These are phyloP conservation scores for Erucastrum elatum DNA, from an alignment of 345 rosid genomes.

Conservation along the genomic window DNA sequence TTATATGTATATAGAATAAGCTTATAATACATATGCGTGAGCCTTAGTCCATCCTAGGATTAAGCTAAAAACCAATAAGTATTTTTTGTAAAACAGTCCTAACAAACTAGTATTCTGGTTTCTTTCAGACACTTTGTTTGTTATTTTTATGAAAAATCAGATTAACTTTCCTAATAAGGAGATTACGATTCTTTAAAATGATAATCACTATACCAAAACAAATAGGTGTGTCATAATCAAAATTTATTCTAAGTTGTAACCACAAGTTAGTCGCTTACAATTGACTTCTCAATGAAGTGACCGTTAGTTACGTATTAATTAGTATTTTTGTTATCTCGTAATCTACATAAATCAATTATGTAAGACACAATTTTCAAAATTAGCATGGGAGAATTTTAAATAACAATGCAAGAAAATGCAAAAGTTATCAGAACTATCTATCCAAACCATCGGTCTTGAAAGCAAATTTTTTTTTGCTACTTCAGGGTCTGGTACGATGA, in stretches of 20 bases:
- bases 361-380: not conserved
- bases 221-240: slow-evolving; percentile 21
- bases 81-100: not conserved
- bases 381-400: not conserved
- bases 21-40: not conserved
- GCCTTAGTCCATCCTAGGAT: not conserved
- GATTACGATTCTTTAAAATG: not conserved
- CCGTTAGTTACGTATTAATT: slow-evolving; percentile 4
- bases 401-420: not conserved
- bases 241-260: slow-evolving; percentile 29
- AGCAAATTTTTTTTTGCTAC: slow-evolving; percentile 15
- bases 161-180: not conserved
- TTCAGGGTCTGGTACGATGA: slow-evolving; percentile 32
- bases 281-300: slow-evolving; percentile 14
- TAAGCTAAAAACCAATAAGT: not conserved
- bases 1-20: not conserved
- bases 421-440: not conserved
- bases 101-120: not conserved
- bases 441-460: slow-evolving; percentile 6
- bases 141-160: not conserved
- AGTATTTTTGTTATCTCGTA: not conserved
- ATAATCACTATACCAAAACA: slow-evolving; percentile 7
- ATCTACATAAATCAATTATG: not conserved
- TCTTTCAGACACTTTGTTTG: not conserved
- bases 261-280: slow-evolving; percentile 20